Evolutionary conservation across 2,329 filamentous ascomycete genomes (phyloP).

Genomic region (Monosporascus sp.): DNA sequence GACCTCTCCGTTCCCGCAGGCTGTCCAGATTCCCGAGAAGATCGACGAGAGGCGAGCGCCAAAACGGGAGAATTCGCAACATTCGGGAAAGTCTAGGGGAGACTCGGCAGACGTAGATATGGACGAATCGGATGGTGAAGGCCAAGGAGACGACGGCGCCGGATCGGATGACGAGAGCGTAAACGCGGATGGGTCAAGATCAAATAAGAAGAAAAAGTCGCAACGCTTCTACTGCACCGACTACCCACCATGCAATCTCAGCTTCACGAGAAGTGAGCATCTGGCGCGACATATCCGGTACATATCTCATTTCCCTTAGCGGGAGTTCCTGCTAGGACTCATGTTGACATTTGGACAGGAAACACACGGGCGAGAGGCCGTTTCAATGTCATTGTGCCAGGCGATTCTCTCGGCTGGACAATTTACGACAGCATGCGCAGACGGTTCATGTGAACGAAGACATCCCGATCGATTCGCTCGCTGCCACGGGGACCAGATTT

Average conservation of each 20-base stretch:
- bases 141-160: conserved; percentile 43
- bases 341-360: conserved; percentile 48
- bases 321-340: conserved; percentile 1
- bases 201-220: conserved; percentile 91
- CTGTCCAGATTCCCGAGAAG: conserved; percentile 42
- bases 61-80: conserved; percentile 55
- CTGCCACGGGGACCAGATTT: conserved; percentile 86
- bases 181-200: conserved; percentile 60
- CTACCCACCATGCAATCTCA: conserved; percentile 87
- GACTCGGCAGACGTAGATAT: conserved; percentile 70
- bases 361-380: conserved; percentile 94
- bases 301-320: conserved; percentile 15
- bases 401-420: conserved; percentile 89
- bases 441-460: conserved; percentile 98
- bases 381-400: conserved; percentile 95
- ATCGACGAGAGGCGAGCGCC: conserved; percentile 38
- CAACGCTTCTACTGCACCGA: conserved; percentile 96
- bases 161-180: conserved; percentile 63
- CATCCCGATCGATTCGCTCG: conserved; percentile 88
- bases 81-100: conserved; percentile 52
- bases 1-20: conserved; percentile 46
- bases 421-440: conserved; percentile 92
- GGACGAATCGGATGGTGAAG: conserved; percentile 68
- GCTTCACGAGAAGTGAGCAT: conserved; percentile 95
- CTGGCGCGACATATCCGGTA: conserved; percentile 90